Percentiles rank a stretch among this genome's conserved stretches.
Evolutionary conservation across 495 filamentous ascomycete species (phyloP).

Genomic region (Aspergillus ostianus): DNA sequence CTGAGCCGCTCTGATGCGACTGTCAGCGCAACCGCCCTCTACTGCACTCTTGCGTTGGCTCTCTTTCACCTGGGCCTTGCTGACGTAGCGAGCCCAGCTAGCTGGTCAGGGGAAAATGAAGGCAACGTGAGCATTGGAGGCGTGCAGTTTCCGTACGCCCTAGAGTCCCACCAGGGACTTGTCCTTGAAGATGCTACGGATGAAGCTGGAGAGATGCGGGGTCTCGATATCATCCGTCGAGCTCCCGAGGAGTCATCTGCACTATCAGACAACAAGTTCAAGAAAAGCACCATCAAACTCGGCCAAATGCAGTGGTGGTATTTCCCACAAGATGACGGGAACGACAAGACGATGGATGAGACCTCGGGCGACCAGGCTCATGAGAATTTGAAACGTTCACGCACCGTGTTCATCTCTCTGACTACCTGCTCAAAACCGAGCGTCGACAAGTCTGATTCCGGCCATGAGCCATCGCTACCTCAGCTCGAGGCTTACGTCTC

Average conservation of each 20-base stretch:
- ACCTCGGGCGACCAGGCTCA: slow-evolving; percentile 12
- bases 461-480: slow-evolving; percentile 43
- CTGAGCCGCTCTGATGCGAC: slow-evolving; percentile 70
- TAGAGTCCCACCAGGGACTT: slow-evolving; percentile 37
- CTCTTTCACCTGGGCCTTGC: slow-evolving; percentile 54
- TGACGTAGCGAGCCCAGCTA: slow-evolving; percentile 53
- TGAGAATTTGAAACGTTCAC: slow-evolving; percentile 33
- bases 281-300: slow-evolving; percentile 50
- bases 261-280: slow-evolving; percentile 64
- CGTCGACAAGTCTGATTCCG: slow-evolving; percentile 36
- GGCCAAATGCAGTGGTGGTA: slow-evolving; percentile 59
- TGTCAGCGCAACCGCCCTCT: slow-evolving; percentile 51
- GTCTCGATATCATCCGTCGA: slow-evolving; percentile 64
- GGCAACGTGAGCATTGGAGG: slow-evolving; percentile 38
- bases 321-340: slow-evolving; percentile 42
- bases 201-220: slow-evolving; percentile 39
- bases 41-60: slow-evolving; percentile 55
- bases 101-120: slow-evolving; percentile 40
- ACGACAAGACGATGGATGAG: slow-evolving; percentile 22
- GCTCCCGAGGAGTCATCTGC: slow-evolving; percentile 42
- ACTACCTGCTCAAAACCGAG: slow-evolving; percentile 76
- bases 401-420: slow-evolving; percentile 71
- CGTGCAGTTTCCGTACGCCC: slow-evolving; percentile 25
- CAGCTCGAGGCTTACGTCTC: slow-evolving; percentile 81
- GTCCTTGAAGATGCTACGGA: slow-evolving; percentile 27